A percentile compares a stretch with the other conserved stretches of the same genome.
Evolutionary conservation across 208 protist genomes (phyloP).

Genomic region (Jaenimonas drosophilae): DNA sequence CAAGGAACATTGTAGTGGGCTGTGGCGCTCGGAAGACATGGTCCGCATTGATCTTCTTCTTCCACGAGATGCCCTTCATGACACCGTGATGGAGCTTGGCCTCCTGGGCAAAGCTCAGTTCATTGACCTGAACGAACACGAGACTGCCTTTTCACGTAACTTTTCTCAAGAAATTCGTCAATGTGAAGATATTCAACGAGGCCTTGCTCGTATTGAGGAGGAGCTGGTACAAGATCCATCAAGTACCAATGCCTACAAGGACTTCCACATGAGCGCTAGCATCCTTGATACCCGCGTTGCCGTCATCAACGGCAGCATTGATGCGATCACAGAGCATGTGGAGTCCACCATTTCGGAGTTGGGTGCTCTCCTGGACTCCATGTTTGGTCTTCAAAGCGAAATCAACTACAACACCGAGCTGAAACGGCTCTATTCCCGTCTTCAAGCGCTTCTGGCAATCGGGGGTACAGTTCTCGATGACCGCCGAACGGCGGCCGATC

Average conservation of each 20-base stretch:
- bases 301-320: conserved; percentile 4
- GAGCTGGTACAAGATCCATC: conserved; percentile 36
- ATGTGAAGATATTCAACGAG: conserved; percentile 88
- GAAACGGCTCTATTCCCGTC: conserved; percentile 6
- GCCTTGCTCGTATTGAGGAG: conserved; percentile 70
- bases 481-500: background rate
- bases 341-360: conserved; percentile 27
- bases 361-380: conserved; percentile 18
- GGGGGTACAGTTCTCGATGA: background rate
- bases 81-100: conserved; percentile 85
- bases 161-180: conserved; percentile 86
- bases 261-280: conserved; percentile 8
- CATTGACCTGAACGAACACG: conserved; percentile 66
- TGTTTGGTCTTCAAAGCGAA: conserved; percentile 33
- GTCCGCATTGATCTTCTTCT: conserved; percentile 87
- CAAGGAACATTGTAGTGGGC: conserved; percentile 17
- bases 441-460: conserved; percentile 3
- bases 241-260: background rate
- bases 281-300: conserved; percentile 2
- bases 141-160: conserved; percentile 81
- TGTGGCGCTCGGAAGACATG: conserved; percentile 91
- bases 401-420: conserved; percentile 30
- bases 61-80: conserved; percentile 83
- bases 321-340: conserved; percentile 18
- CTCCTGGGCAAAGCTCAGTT: conserved; percentile 88